phyloP scores from a whole-genome alignment of 257 asterid species.

The Scutellaria barbata region DNA sequence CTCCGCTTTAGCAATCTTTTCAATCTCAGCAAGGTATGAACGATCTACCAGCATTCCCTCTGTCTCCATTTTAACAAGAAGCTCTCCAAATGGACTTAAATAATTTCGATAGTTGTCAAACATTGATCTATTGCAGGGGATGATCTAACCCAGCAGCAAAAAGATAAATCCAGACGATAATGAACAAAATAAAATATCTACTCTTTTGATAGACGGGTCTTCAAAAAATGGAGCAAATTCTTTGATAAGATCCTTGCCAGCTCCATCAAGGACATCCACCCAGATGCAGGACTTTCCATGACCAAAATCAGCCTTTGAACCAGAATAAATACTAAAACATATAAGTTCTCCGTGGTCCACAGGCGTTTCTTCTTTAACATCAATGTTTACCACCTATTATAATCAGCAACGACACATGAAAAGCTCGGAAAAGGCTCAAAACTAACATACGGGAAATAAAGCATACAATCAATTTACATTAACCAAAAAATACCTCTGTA shows the following conservation, averaged over 20 bases:
- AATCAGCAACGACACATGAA: conserved; percentile 28
- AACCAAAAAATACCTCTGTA: conserved; percentile 74
- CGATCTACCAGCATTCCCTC: conserved; percentile 98
- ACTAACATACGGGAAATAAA: conserved; percentile 4
- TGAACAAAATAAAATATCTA: conserved; percentile 32
- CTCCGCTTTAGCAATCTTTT: conserved; percentile 83
- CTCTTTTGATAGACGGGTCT: conserved; percentile 77
- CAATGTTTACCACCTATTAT: conserved; percentile 81
- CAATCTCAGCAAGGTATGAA: conserved; percentile 83
- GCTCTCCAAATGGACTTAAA: conserved; percentile 94
- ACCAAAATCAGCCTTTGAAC: conserved; percentile 87
- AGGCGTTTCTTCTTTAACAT: conserved; percentile 93
- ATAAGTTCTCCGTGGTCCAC: conserved; percentile 93
- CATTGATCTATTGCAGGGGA: conserved; percentile 54
- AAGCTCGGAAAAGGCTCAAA: conserved; percentile 25
- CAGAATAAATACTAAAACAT: conserved; percentile 93
- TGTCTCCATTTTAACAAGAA: conserved; percentile 88
- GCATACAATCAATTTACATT: conserved; percentile 9
- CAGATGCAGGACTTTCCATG: conserved; percentile 82
- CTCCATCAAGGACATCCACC: conserved; percentile 97
- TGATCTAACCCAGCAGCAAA: conserved; percentile 22
- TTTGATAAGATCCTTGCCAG: conserved; percentile 67
- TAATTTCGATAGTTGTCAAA: conserved; percentile 67
- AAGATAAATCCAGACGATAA: conserved; percentile 6
- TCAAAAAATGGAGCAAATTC: conserved; percentile 91